phyloP scores from a whole-genome alignment of 306 rosid genomes.

The Mucuna pruriens region DNA sequence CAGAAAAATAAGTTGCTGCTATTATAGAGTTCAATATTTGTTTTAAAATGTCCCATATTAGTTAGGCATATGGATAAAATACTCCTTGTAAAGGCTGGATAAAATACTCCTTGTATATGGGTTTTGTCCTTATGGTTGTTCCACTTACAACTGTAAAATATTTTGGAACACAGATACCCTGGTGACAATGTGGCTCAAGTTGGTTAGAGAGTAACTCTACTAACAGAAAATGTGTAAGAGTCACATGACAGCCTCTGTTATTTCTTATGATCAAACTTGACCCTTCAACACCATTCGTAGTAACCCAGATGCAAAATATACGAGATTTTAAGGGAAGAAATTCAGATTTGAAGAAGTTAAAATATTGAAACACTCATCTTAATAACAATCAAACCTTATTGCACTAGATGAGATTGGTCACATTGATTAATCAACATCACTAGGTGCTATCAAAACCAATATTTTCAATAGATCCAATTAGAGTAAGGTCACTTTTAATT shows the following conservation, averaged over 20 bases:
- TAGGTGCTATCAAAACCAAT: constrained; percentile 5
- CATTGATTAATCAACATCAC: constrained; percentile 11
- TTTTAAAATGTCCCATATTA: background rate
- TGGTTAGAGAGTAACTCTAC: constrained; percentile 28
- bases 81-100: background rate
- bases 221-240: constrained; percentile 3
- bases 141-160: constrained; percentile 28
- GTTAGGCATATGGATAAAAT: background rate
- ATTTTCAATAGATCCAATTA: background rate
- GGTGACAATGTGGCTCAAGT: background rate
- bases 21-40: background rate
- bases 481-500: constrained; percentile 3
- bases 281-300: constrained; percentile 35
- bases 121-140: constrained; percentile 3
- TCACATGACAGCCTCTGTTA: constrained; percentile 1
- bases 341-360: constrained; percentile 25
- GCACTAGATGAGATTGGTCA: background rate
- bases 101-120: background rate
- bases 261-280: constrained; percentile 12
- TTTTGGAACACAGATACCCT: constrained; percentile 3
- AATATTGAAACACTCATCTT: constrained; percentile 12
- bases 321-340: constrained; percentile 12
- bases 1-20: constrained; percentile 24
- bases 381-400: constrained; percentile 7
- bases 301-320: constrained; percentile 14